Percentiles rank a stretch among this genome's conserved stretches.
Conservation (phyloP, 1,284 basidiomycete species). For the Xerocomus tenax region DNA sequence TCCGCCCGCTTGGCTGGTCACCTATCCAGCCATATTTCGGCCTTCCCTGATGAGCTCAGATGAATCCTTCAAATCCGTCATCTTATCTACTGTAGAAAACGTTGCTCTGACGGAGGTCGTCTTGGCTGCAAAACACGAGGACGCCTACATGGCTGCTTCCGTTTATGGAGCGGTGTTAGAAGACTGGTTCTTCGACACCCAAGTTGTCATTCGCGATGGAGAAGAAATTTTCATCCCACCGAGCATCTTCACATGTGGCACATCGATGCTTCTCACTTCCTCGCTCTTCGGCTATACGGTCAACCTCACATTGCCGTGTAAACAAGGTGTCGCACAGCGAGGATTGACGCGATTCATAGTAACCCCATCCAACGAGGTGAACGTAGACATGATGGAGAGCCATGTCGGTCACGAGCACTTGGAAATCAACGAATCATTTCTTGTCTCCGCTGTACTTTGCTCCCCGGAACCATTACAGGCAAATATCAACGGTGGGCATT, state of each 20-base stretch:
- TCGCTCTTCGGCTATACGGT: conserved; percentile 34
- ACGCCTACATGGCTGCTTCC: conserved; percentile 33
- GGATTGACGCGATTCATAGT: conserved; percentile 56
- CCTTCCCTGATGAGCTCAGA: conserved; percentile 12
- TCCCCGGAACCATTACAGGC: conserved; percentile 10
- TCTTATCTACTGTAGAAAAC: conserved; percentile 19
- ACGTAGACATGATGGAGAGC: conserved; percentile 1
- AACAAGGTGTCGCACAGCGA: conserved; percentile 55
- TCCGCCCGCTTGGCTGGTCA: conserved; percentile 24
- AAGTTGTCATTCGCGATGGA: conserved; percentile 44
- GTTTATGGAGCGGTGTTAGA: conserved; percentile 16
- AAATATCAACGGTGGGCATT: conserved; percentile 13
- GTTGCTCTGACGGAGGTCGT: conserved; percentile 37
- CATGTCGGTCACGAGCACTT: conserved; percentile 36
- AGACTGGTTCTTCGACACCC: conserved; percentile 28
- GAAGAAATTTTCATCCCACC: conserved; percentile 32
- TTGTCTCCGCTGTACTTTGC: conserved; percentile 34
- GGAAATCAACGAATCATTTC: conserved; percentile 67
- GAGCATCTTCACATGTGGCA: conserved; percentile 15
- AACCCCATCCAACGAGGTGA: conserved; percentile 28
- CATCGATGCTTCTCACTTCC: conserved; percentile 7
- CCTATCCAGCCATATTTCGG: conserved; percentile 26
- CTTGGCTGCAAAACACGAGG: conserved; percentile 39
- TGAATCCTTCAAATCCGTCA: conserved; percentile 13
- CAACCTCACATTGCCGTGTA: conserved; percentile 57